These are phyloP conservation scores for Geotrichum phurueaensis DNA, from an alignment of 1,139 yeast species.

Conservation along the genomic window DNA sequence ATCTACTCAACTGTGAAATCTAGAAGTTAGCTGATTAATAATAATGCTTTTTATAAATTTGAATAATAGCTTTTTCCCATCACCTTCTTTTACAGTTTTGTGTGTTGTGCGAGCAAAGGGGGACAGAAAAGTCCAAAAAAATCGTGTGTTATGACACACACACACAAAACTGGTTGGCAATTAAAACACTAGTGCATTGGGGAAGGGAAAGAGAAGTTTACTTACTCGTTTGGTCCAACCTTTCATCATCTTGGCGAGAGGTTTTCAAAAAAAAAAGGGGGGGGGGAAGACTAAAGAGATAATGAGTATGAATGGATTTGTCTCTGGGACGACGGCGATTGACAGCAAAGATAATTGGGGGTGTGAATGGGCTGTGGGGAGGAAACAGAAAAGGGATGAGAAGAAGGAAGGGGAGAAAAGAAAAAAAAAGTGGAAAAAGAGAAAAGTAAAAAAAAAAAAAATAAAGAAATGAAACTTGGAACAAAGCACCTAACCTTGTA, in stretches of 20 bases:
- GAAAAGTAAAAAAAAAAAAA: background rate
- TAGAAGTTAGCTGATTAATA: background rate
- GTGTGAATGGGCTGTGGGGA: background rate
- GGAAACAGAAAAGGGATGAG: background rate
- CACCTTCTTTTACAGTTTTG: background rate
- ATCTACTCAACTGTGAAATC: conserved; percentile 27
- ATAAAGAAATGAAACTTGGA: background rate
- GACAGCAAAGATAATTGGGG: background rate
- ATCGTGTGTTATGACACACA: background rate
- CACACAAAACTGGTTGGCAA: background rate
- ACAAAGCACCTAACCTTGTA: background rate
- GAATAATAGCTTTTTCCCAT: background rate
- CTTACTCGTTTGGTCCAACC: conserved; percentile 38
- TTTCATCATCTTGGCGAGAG: conserved; percentile 32
- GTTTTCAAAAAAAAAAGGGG: background rate
- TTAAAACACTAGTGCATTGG: background rate
- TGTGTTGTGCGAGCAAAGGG: background rate
- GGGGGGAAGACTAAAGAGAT: background rate
- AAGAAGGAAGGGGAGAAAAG: background rate
- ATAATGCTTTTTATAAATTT: background rate
- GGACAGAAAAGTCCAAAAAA: background rate
- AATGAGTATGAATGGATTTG: background rate
- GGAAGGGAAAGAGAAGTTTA: background rate
- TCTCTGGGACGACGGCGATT: background rate
- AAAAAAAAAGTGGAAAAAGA: background rate